Evolutionary conservation across 176 grass and related monocot genomes (phyloP).

Genomic region (Aegilops longissima): DNA sequence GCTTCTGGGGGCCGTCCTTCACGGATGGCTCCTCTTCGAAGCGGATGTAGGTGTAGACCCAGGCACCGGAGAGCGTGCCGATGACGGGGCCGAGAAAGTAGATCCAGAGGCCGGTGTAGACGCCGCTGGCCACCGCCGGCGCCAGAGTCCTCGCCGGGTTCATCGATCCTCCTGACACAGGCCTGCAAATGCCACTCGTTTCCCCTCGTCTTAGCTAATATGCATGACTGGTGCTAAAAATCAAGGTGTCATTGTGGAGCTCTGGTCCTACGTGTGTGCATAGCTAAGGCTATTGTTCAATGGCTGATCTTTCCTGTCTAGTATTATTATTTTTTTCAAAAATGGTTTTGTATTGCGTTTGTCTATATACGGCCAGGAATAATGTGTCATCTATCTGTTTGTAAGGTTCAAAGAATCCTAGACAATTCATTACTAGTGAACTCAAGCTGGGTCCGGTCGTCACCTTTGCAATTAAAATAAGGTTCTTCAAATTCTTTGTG

Average conservation of each 20-base stretch:
- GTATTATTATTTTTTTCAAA: background rate
- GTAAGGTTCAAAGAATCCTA: background rate
- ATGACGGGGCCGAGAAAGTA: slow-evolving; percentile 89
- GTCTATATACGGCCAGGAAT: background rate
- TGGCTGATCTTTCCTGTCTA: background rate
- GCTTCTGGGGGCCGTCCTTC: slow-evolving; percentile 34
- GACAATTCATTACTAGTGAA: background rate
- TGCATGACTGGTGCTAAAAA: background rate
- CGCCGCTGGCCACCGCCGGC: slow-evolving; percentile 87
- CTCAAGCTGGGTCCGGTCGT: background rate
- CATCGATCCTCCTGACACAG: slow-evolving; percentile 96
- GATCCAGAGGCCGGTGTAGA: slow-evolving; percentile 80
- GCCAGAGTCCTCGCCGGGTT: slow-evolving; percentile 92
- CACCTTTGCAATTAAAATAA: slow-evolving; percentile 10
- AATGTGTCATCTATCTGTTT: background rate
- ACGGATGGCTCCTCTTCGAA: slow-evolving; percentile 43
- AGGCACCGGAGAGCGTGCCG: slow-evolving; percentile 81
- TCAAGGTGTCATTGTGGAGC: background rate
- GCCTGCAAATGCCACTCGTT: slow-evolving; percentile 78
- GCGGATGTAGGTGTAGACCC: slow-evolving; percentile 76
- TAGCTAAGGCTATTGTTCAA: background rate
- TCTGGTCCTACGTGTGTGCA: background rate
- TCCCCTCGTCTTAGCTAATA: slow-evolving; percentile 47
- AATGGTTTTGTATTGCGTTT: background rate
- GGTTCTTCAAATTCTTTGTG: slow-evolving; percentile 17